Base-by-base conservation (phyloP, 2,329 filamentous ascomycete species). In the Dactylellina drechsleri region DNA sequence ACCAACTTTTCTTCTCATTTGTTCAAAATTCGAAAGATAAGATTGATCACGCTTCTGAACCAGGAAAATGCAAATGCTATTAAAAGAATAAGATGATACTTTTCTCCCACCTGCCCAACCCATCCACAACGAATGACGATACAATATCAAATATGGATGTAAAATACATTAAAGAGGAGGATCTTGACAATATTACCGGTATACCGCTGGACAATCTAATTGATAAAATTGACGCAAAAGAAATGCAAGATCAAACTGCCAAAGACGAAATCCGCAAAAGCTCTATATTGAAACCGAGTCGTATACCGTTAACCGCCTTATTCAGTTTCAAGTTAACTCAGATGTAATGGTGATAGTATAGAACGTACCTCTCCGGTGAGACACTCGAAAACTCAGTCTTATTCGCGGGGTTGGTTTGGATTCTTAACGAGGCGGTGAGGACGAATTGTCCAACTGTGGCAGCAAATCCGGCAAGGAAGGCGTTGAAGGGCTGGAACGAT, bases 161-260 rank as follows among this genome's bases (percentile, higher is more conserved):
- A 36, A 36, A 36, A 36, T 36, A 8, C 31, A 36, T 36, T 36
- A 36, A 10, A 36, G 10, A 36, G 31, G 10, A 36, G 10, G 4
- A 18, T 45, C 10, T 26, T n/a, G 12, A 13, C 23, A 23, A 23
- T 23, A 23, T 23, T 23, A 23, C 18, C 36, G 40, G 65, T 20
- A 50, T 16, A 45, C 62, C 60, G 72, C 47, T 43, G 36, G 23
- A 68, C 78, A 70, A 28, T 79, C 85, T 86, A 99, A 87, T 99
- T 99, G 85, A 99, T 98, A 83, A 99, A 99, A 87, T 99, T 99
- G 82, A 98, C 89, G 84, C 93, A 97, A 86, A 99, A 99, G 85
- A 98, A 97, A 85, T 99, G 95, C 82, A 98, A 84, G 82, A 98
- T 92, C 82, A 99, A 83, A 83, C 93, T 97, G 82, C 94, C 95